Evolutionary conservation across 768 basidiomycete species (phyloP), one percentile per base, ranked within the genome.

Genomic region (Kwoniella dejecticola): DNA sequence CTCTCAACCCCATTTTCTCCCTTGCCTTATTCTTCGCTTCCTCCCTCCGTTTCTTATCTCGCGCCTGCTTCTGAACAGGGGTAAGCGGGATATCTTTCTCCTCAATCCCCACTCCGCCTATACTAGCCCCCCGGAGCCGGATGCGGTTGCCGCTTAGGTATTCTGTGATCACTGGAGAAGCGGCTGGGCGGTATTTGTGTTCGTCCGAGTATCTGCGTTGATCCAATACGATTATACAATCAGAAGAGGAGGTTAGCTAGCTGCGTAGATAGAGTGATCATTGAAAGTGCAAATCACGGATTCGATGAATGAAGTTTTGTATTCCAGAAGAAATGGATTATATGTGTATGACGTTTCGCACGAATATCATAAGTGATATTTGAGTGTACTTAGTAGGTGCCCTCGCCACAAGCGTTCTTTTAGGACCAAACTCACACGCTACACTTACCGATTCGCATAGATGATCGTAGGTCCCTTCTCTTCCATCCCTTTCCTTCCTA

Each of bases 141-240:
- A 85, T 77, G 3, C 85, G 82, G 0, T 90, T 90, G 64, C 89
- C 89, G 64, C 85, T 84, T 63, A 92, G 79, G 19, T 81, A 83
- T 72, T 91, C 89, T 0, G 88, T 91, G 66, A 92, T 83, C 42
- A 92, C 81, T 11, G 91, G 90, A 62, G 88, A 90, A 5, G 90
- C 89, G 11, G 91, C 90, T 0, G 91, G 90, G 23, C 90, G 82
- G 74, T 84, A 91, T 77, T 87, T 90, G 81, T 84, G 84, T 70
- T 90, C 87, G 63, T 88, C 87, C 12, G 89, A 91, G 73, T 92
- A 93, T 64, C 91, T 92, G 57, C 13, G n/a, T n/a, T n/a, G n/a
- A n/a, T n/a, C n/a, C n/a, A n/a, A n/a, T n/a, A n/a, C n/a, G n/a
- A n/a, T n/a, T n/a, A 24, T 15, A 38, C 24, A 10, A 33, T 19